Base-by-base conservation (phyloP, 2,329 filamentous ascomycete species). In the Arthroderma uncinatum region DNA sequence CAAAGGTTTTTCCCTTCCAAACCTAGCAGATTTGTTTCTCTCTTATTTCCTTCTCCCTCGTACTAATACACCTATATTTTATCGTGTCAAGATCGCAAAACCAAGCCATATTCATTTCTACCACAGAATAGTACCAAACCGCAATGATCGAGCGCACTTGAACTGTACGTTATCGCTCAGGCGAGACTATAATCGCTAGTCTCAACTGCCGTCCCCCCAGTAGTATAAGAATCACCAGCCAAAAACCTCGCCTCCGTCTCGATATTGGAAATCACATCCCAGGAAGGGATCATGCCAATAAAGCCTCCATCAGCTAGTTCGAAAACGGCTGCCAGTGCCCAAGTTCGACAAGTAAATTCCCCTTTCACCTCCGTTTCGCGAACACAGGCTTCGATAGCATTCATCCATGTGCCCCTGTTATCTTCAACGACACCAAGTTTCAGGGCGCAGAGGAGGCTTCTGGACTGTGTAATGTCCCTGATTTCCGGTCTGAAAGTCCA, bases 281-380 rank as follows among this genome's bases (percentile, higher is more conserved):
- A 62, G 16, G 60, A 58, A 1, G 60, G 58, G 36, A 54, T 34
- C 28, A 63, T 28, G 19, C 56, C 59, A 23, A 61, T 59, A 48
- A 61, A 62, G 14, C 61, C 61, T 4, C 55, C 53, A 42, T 57
- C 39, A 2, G 58, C 61, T 16, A 62, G 44, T 28, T 63, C 58
- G 25, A 61, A 63, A 8, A 62, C 44, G 6, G 55, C 61, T 4
- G 57, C 55, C 21, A 63, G 30, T 10, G 50, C 48, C 61, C 61
- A 63, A 2, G 60, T 58, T 16, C 61, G 60, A 53, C 54, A 58
- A 10, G 54, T 57, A 34, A 63, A 60, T n/a, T 59, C 54, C 3
- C 28, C 56, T 21, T 54, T 44, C 12, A 59, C 57, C 16, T 52
- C 48, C 6, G 53, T 57, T 14, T 48, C 30, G 14, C 60, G 50